phyloP scores from a whole-genome alignment of 176 grass and related monocot species.

The Lolium perenne region DNA sequence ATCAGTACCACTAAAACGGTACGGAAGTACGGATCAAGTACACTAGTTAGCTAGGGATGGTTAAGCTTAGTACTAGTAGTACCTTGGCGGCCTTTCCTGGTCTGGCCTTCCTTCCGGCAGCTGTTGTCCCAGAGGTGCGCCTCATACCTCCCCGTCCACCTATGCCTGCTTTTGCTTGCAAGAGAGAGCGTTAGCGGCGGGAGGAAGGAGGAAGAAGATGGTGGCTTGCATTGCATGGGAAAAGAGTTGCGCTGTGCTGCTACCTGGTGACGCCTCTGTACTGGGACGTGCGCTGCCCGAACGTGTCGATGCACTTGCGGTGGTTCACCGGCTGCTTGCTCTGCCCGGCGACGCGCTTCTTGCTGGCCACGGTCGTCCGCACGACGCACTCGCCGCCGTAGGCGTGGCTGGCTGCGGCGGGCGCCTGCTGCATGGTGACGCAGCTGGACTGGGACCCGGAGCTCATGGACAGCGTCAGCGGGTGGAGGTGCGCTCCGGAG shows the following conservation, averaged over 20 bases:
- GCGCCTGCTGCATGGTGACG: constrained; percentile 56
- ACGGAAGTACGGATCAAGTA: not conserved
- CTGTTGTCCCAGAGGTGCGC: constrained; percentile 99
- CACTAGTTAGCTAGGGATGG: not conserved
- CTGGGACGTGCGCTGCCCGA: constrained; percentile 96
- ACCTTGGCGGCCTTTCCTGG: constrained; percentile 98
- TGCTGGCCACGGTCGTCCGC: constrained; percentile 55
- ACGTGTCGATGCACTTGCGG: constrained; percentile 98
- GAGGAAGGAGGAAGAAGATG: constrained; percentile 14
- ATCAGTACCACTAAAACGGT: not conserved
- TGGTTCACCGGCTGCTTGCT: constrained; percentile 84
- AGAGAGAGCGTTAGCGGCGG: constrained; percentile 9
- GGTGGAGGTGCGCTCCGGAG: constrained; percentile 45
- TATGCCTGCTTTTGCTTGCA: constrained; percentile 74
- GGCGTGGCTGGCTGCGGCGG: not conserved
- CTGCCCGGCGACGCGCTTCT: constrained; percentile 67
- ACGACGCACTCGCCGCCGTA: constrained; percentile 52
- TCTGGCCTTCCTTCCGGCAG: constrained; percentile 98
- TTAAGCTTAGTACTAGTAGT: not conserved
- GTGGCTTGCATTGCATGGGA: not conserved
- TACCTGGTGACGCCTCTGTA: constrained; percentile 97
- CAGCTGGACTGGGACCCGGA: constrained; percentile 83
- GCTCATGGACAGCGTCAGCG: constrained; percentile 88
- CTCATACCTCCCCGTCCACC: constrained; percentile 99
- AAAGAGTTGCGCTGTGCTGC: not conserved